Base-by-base conservation (phyloP, 1,284 basidiomycete species). In the Fereydounia khargensis region DNA sequence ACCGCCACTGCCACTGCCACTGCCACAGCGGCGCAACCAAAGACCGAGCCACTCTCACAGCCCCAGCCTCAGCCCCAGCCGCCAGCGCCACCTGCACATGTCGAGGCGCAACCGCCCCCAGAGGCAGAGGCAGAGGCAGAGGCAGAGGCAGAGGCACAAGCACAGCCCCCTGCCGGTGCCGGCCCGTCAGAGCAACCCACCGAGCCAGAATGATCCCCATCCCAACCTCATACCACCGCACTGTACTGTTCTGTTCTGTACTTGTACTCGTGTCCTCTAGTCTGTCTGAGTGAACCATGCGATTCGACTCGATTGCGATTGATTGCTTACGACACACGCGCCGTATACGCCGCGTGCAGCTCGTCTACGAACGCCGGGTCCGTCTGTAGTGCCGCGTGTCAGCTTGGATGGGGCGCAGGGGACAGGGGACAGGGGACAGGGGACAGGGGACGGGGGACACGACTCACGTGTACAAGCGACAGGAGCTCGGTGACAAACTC, bases 401-500 rank as follows among this genome's bases (percentile, higher is more conserved):
- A 17, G 16, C 36, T 18, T n/a, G 24, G 28, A 30, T 19, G 39
- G 32, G n/a, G 35, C 3, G 3, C n/a, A 20, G 7, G 16, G 33
- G n/a, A 22, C 13, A 41, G 23, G 21, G 17, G 7, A 4, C 19
- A 36, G 18, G 32, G 18, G 10, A 25, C 11, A 23, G 20, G 34
- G 9, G n/a, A 24, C 35, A 38, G 38, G 8, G 36, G 20, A 16
- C 3, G 9, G 31, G 20, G 18, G 25, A 14, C 13, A 2, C 0
- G n/a, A 80, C 84, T 69, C 46, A 88, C 86, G 73, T 86, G 83
- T 46, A 88, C 82, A 62, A 88, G 78, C 20, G 81, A 82, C 64
- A 86, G 74, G 42, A 88, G 77, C 69, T 86, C 83, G 42, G 79
- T 78, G 24, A 87, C 80, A 70, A 88, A 88, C 35, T 83, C 83